These are phyloP conservation scores for Mycena chlorophos DNA, from an alignment of 768 basidiomycete species.

Conservation along the genomic window DNA sequence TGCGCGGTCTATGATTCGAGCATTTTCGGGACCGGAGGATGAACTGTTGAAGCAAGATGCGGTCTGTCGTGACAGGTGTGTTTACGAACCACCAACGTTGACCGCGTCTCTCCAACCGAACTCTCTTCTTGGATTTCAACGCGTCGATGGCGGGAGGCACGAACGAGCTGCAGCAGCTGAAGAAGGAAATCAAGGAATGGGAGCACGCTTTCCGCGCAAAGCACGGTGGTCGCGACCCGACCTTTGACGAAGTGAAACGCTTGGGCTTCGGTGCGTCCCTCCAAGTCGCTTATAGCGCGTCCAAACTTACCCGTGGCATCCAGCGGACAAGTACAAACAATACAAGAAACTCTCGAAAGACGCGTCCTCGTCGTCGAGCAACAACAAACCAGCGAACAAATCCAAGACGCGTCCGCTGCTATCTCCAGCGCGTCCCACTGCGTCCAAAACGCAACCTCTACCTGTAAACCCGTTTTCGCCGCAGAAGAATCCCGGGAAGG, in stretches of 20 bases:
- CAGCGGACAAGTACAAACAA: conserved; percentile 78
- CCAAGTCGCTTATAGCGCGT: conserved; percentile 13
- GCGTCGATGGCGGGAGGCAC: neutral
- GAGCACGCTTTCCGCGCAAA: conserved; percentile 63
- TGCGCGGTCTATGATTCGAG: neutral
- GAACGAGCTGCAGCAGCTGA: too few species aligned
- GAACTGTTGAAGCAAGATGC: too few species aligned
- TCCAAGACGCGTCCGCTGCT: conserved; percentile 36
- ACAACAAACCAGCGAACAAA: too few species aligned
- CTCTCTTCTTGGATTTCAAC: neutral
- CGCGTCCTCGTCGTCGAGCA: too few species aligned
- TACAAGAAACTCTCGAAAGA: conserved; percentile 75
- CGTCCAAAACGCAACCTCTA: conserved; percentile 48
- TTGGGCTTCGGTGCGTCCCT: conserved; percentile 59
- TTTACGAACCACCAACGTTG: too few species aligned
- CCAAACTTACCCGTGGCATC: conserved; percentile 17
- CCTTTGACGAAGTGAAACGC: conserved; percentile 69
- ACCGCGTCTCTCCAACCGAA: neutral
- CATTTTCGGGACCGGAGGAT: neutral
- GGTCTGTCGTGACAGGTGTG: conserved; percentile 4
- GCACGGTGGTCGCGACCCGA: conserved; percentile 60
- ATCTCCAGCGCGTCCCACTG: conserved; percentile 52
- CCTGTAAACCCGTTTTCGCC: conserved; percentile 79
- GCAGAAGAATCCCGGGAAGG: conserved; percentile 63
- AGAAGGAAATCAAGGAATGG: conserved; percentile 75